These are phyloP conservation scores for Capronia coronata DNA, from an alignment of 2,329 filamentous ascomycete species.

Conservation along the genomic window DNA sequence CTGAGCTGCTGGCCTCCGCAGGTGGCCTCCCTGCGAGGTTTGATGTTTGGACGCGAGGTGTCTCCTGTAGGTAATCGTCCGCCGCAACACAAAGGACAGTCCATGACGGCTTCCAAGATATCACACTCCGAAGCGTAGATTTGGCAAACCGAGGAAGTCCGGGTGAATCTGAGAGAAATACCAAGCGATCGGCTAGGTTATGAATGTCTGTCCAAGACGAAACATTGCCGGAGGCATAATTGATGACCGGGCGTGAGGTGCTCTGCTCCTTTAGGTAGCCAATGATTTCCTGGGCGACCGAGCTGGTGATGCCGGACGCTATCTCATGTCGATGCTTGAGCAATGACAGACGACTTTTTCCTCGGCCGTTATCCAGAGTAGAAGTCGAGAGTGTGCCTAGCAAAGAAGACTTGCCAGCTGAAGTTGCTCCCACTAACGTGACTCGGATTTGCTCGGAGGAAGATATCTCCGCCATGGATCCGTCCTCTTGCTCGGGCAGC, in stretches of 20 bases:
- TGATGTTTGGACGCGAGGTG: slow-evolving; percentile 30
- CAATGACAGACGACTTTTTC: slow-evolving; percentile 79
- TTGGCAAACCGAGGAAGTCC: slow-evolving; percentile 84
- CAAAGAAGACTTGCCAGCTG: slow-evolving; percentile 85
- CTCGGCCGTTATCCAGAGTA: slow-evolving; percentile 82
- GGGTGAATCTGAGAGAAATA: slow-evolving; percentile 86
- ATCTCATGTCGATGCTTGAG: slow-evolving; percentile 93
- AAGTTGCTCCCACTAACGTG: slow-evolving; percentile 81
- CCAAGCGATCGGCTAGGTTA: slow-evolving; percentile 67
- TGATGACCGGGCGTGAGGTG: slow-evolving; percentile 39
- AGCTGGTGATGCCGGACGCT: slow-evolving; percentile 84
- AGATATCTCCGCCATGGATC: slow-evolving; percentile 36
- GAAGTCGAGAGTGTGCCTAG: slow-evolving; percentile 83
- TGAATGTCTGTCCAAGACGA: slow-evolving; percentile 95
- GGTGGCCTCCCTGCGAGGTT: slow-evolving; percentile 47
- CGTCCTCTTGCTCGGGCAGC: neutral
- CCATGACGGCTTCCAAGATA: slow-evolving; percentile 96
- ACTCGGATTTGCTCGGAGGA: slow-evolving; percentile 71
- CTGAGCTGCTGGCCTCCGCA: slow-evolving; percentile 33
- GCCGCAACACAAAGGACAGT: slow-evolving; percentile 80
- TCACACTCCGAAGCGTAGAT: slow-evolving; percentile 79
- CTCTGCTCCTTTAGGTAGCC: slow-evolving; percentile 55
- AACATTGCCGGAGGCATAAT: slow-evolving; percentile 79
- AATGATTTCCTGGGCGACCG: slow-evolving; percentile 85
- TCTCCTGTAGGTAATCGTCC: slow-evolving; percentile 55